phyloP scores from a whole-genome alignment of 2,329 filamentous ascomycete genomes.

The Pyrenophora teres region DNA sequence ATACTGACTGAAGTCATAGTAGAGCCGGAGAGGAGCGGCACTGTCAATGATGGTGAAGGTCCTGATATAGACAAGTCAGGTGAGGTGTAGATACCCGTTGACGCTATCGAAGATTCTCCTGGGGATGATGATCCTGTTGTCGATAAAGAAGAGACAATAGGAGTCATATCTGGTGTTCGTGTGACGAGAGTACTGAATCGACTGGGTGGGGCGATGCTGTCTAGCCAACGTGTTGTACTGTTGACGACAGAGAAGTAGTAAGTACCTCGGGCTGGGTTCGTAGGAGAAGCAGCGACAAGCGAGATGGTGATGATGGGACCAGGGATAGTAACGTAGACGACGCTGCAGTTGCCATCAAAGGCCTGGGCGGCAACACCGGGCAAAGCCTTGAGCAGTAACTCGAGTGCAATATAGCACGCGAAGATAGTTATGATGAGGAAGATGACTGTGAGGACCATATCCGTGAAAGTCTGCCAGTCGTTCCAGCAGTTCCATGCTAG shows the following conservation, averaged over 20 bases:
- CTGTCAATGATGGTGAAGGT: not conserved
- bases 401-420: constrained; percentile 25
- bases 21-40: not conserved
- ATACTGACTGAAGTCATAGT: not conserved
- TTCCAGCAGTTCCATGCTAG: constrained; percentile 15
- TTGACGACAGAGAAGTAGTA: constrained; percentile 44
- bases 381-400: constrained; percentile 26
- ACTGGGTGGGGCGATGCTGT: constrained; percentile 37
- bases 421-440: constrained; percentile 17
- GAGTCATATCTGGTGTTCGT: constrained; percentile 4
- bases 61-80: not conserved
- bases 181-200: constrained; percentile 17
- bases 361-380: constrained; percentile 32
- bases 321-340: constrained; percentile 42
- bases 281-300: constrained; percentile 30
- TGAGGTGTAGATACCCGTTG: not conserved
- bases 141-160: constrained; percentile 6
- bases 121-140: not conserved
- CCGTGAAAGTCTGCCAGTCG: constrained; percentile 10
- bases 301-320: constrained; percentile 43
- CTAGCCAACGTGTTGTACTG: constrained; percentile 41
- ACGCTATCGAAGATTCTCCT: not conserved
- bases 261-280: constrained; percentile 33
- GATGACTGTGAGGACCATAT: constrained; percentile 20
- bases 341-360: constrained; percentile 32